Evolutionary conservation across 495 filamentous ascomycete genomes (phyloP).

Genomic region (Penicillium parvum): DNA sequence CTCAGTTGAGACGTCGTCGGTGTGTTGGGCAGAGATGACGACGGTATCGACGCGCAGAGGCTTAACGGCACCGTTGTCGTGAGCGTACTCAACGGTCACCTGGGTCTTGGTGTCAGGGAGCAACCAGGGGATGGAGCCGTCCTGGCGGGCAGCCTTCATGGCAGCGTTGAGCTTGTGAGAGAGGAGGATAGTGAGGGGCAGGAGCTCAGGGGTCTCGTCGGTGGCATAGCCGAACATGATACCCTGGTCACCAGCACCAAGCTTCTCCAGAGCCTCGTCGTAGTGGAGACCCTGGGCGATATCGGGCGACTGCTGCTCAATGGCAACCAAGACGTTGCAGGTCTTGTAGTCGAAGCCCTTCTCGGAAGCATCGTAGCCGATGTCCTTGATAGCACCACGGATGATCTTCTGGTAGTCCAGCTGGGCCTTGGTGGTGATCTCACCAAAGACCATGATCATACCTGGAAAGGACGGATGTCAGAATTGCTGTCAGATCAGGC

Average conservation of each 20-base stretch:
- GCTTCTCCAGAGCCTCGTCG: slow-evolving; percentile 92
- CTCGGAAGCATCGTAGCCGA: slow-evolving; percentile 91
- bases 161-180: slow-evolving; percentile 93
- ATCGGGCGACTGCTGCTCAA: slow-evolving; percentile 98
- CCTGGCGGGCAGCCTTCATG: slow-evolving; percentile 80
- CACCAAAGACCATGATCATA: slow-evolving; percentile 99
- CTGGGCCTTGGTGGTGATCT: slow-evolving; percentile 93
- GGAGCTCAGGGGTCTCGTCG: slow-evolving; percentile 95
- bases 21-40: slow-evolving; percentile 94
- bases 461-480: slow-evolving; percentile 35
- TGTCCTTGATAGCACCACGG: slow-evolving; percentile 93
- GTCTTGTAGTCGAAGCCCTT: slow-evolving; percentile 99
- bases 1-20: slow-evolving; percentile 83
- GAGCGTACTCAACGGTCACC: slow-evolving; percentile 97
- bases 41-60: slow-evolving; percentile 92
- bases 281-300: slow-evolving; percentile 98
- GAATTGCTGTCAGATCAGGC: slow-evolving; percentile 4
- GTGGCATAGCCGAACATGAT: slow-evolving; percentile 99
- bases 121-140: slow-evolving; percentile 89
- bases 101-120: slow-evolving; percentile 99
- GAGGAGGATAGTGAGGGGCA: slow-evolving; percentile 87
- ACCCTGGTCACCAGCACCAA: slow-evolving; percentile 98
- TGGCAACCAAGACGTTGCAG: slow-evolving; percentile 95
- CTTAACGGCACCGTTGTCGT: slow-evolving; percentile 90
- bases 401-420: slow-evolving; percentile 98